Evolutionary conservation across 139 green algal genomes (phyloP).

Genomic region (Mesotaenium endlicherianum): DNA sequence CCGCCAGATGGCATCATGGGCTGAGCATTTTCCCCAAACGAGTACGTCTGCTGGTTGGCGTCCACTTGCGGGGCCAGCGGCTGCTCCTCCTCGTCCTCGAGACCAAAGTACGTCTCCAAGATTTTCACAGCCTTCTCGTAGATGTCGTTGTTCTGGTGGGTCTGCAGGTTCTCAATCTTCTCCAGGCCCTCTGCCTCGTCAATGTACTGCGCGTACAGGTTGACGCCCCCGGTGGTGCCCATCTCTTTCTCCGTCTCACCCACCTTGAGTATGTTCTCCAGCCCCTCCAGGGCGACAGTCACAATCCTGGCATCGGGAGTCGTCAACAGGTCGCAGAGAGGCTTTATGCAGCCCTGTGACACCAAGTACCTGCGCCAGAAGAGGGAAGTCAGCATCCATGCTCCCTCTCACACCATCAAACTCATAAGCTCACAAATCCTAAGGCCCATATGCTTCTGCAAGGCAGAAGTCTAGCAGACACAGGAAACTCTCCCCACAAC

Average conservation of each 20-base stretch:
- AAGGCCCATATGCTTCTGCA: no score
- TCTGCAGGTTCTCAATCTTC: constrained; percentile 97
- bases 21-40: constrained; percentile 52
- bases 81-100: constrained; percentile 95
- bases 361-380: constrained; percentile 72
- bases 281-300: constrained; percentile 94
- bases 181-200: constrained; percentile 97
- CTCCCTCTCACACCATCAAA: no score
- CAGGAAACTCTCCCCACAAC: no score
- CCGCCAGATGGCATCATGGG: constrained; percentile 52
- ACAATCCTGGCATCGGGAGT: constrained; percentile 90
- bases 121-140: constrained; percentile 97
- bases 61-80: constrained; percentile 80
- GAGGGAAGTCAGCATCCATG: no score
- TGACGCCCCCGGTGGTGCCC: constrained; percentile 59
- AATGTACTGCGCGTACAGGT: constrained; percentile 84
- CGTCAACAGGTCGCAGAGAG: constrained; percentile 93
- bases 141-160: constrained; percentile 93
- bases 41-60: constrained; percentile 44
- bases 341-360: constrained; percentile 81
- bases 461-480: no score
- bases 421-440: no score
- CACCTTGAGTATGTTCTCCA: constrained; percentile 99
- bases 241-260: constrained; percentile 73
- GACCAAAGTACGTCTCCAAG: constrained; percentile 85